Evolutionary conservation across 352 stramenopile species (phyloP).

Genomic region (Globisporangium viniferum): DNA sequence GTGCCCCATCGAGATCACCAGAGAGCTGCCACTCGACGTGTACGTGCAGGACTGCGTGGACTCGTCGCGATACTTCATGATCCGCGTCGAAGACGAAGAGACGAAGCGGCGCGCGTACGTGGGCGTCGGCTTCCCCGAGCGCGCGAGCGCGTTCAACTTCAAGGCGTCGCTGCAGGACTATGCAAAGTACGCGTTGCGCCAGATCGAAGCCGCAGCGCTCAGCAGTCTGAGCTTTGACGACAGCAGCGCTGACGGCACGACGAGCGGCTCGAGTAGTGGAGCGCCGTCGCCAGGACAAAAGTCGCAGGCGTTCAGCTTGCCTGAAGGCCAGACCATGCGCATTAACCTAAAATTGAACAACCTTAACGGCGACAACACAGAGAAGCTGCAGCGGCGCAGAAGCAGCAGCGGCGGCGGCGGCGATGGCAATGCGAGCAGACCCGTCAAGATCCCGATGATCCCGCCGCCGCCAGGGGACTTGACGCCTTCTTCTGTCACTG

Average conservation of each 20-base stretch:
- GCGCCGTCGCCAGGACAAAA: conserved; percentile 26
- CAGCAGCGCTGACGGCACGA: neutral
- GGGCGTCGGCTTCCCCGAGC: conserved; percentile 77
- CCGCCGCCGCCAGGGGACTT: conserved; percentile 47
- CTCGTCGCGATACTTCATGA: conserved; percentile 87
- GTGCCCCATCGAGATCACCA: conserved; percentile 70
- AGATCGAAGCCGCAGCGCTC: conserved; percentile 40
- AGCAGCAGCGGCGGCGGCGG: conserved; percentile 27
- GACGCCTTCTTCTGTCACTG: conserved; percentile 22
- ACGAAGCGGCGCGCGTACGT: conserved; percentile 74
- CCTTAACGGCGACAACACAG: conserved; percentile 21
- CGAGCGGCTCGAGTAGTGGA: neutral
- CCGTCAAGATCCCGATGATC: conserved; percentile 51
- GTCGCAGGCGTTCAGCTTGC: conserved; percentile 55
- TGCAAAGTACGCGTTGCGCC: conserved; percentile 70
- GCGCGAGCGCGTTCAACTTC: conserved; percentile 80
- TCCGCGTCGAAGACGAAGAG: conserved; percentile 77
- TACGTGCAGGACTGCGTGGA: conserved; percentile 87
- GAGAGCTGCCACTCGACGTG: conserved; percentile 55
- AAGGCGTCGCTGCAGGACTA: conserved; percentile 84
- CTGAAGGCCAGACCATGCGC: conserved; percentile 66
- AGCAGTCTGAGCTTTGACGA: conserved; percentile 5
- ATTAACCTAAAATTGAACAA: conserved; percentile 71
- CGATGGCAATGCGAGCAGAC: conserved; percentile 20
- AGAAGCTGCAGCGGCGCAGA: conserved; percentile 24